Evolutionary conservation across 345 rosid species (phyloP).

Genomic region (Aethionema arabicum): DNA sequence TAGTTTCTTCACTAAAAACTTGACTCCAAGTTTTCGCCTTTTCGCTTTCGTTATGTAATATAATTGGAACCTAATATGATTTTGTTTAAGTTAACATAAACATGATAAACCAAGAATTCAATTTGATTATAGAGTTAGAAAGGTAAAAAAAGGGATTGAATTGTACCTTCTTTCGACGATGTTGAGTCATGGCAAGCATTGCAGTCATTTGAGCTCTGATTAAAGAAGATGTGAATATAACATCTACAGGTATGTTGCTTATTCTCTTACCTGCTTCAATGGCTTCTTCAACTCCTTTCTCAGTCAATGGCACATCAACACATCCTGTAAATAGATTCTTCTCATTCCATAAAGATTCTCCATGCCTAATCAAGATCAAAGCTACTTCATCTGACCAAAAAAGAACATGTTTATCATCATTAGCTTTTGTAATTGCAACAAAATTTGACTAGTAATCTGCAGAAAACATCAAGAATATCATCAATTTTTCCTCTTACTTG

Average conservation of each 20-base stretch:
- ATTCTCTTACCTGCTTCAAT: conserved; percentile 97
- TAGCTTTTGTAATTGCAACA: no score
- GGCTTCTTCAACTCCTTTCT: conserved; percentile 94
- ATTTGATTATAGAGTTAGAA: background rate
- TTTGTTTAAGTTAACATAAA: background rate
- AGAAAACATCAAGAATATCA: background rate
- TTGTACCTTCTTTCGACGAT: conserved; percentile 82
- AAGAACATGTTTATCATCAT: background rate
- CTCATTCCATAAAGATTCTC: conserved; percentile 99
- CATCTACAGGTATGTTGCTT: conserved; percentile 91
- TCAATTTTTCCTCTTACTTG: conserved; percentile 44
- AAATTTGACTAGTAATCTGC: background rate
- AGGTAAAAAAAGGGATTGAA: background rate
- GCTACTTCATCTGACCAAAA: conserved; percentile 69
- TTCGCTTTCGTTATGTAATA: conserved; percentile 74
- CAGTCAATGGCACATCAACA: conserved; percentile 92
- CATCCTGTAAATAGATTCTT: conserved; percentile 98
- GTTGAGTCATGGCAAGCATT: conserved; percentile 98
- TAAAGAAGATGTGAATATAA: conserved; percentile 83
- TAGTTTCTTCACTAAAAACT: conserved; percentile 83
- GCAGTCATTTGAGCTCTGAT: conserved; percentile 99
- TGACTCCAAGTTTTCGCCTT: conserved; percentile 84
- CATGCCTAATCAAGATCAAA: conserved; percentile 85
- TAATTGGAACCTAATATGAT: conserved; percentile 70
- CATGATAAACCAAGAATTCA: background rate